phyloP scores from a whole-genome alignment of 495 filamentous ascomycete genomes.

The Annulohypoxylon moriforme region DNA sequence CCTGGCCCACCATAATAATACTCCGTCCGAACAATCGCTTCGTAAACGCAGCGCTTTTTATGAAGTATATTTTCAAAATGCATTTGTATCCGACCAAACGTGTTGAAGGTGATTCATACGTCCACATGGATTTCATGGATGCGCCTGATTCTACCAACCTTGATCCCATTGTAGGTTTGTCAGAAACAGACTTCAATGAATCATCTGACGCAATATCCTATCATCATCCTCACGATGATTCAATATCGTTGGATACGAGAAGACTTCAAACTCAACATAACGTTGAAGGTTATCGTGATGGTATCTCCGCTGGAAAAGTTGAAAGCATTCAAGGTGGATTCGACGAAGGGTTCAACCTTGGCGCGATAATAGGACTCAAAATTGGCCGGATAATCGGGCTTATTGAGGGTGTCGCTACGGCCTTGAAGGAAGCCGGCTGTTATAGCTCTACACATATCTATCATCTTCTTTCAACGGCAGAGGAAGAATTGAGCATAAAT shows the following conservation, averaged over 20 bases:
- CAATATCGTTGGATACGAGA: conserved; percentile 39
- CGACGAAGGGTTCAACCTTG: conserved; percentile 85
- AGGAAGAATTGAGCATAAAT: conserved; percentile 69
- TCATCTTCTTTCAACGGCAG: conserved; percentile 62
- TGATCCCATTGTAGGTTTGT: no score
- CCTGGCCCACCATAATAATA: no score
- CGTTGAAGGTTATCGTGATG: conserved; percentile 91
- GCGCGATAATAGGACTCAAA: conserved; percentile 77
- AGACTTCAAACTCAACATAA: conserved; percentile 76
- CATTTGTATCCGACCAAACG: no score
- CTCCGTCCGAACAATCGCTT: no score
- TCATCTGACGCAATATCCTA: no score
- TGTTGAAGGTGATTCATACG: no score
- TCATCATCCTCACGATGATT: neutral
- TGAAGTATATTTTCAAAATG: no score
- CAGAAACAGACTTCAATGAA: no score
- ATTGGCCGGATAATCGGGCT: conserved; percentile 78
- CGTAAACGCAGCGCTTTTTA: no score
- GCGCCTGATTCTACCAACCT: no score
- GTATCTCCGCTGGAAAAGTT: conserved; percentile 77
- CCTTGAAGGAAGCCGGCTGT: conserved; percentile 39
- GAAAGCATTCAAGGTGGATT: conserved; percentile 82
- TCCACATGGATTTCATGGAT: no score
- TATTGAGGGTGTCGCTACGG: conserved; percentile 70
- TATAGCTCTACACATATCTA: conserved; percentile 41